Base-by-base conservation (phyloP, 2,329 filamentous ascomycete species). In the Botryotinia globosa region DNA sequence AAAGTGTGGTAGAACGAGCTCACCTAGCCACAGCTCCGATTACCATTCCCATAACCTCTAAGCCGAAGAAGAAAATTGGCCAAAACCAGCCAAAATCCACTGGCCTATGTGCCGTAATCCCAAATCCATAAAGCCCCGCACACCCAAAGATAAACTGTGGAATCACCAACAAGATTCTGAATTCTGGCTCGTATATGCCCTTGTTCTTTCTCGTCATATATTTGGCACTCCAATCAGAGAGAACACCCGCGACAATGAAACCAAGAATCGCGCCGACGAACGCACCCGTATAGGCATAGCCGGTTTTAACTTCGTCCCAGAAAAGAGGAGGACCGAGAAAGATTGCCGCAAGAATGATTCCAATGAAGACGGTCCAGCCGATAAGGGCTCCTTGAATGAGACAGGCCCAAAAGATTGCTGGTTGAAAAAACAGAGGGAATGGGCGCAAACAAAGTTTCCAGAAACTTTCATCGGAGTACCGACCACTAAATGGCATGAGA, bases 341-440 rank as follows among this genome's bases (percentile, higher is more conserved):
- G 76, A 97, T 90, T 73, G 91, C 89, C n/a, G 91, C 92, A 63
- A 97, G 84, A 76, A 96, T 89, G 74, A 96, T 91, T 72, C 93
- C 92, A 76, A 97, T 95, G 79, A 98, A 93, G 25, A 98, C 93
- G 1, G 94, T 97, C 94, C 95, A 98, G 76, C 94, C 95, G 79
- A 98, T 97, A 79, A 97, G 89, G 7, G 92, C 89, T 25, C 94
- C 94, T 85, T 97, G 94, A 67, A 94, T 93, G 5, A 98, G 85
- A 78, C 85, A 86, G 37, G 85, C 86, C 92, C 94, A 97, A 58
- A 97, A 82, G 77, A 98, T 93, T 12, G 92, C 93, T 0, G 94
- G 94, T 80, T 98, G 94, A 10, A 92, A 81, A 77, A 97, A 91
- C 1, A 98, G 87, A 0, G 93, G 93, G 70, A 98, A 90, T 0